Evolutionary conservation across 768 basidiomycete genomes (phyloP).

Genomic region (Boletus vermiculosoides): DNA sequence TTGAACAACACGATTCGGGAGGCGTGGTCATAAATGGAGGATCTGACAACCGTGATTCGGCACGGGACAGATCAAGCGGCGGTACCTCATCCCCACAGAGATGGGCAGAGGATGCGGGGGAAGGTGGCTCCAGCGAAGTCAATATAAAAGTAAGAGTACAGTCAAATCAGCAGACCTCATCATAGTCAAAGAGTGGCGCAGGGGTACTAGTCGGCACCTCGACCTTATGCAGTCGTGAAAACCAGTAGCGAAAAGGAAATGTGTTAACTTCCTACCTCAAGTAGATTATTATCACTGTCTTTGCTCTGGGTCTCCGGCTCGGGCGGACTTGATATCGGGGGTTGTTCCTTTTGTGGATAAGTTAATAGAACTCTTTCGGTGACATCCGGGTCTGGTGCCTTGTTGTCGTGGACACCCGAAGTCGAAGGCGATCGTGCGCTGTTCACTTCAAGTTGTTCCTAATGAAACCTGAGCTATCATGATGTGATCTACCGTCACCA

Average conservation of each 20-base stretch:
- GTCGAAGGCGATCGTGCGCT: background rate
- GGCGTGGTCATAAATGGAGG: background rate
- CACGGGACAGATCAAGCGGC: background rate
- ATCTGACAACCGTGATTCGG: background rate
- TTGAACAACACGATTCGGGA: background rate
- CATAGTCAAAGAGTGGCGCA: background rate
- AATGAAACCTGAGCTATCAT: background rate
- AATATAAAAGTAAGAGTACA: no score
- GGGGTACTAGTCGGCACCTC: background rate
- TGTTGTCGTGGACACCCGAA: background rate
- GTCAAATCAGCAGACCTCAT: no score
- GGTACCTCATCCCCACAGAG: background rate
- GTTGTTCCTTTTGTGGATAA: background rate
- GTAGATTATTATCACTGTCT: background rate
- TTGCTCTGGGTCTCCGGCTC: background rate
- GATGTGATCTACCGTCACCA: background rate
- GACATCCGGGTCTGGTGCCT: background rate
- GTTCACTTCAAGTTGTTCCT: background rate
- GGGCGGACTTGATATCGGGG: background rate
- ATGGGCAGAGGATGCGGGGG: background rate
- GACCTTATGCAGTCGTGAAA: background rate
- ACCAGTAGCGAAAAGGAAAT: background rate
- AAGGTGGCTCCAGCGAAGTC: background rate
- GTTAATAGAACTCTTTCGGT: background rate
- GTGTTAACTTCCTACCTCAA: background rate